Evolutionary conservation across 805 yeast genomes (phyloP), one percentile per base, ranked within the genome.

Genomic region (Pichia nanzhaoensis): DNA sequence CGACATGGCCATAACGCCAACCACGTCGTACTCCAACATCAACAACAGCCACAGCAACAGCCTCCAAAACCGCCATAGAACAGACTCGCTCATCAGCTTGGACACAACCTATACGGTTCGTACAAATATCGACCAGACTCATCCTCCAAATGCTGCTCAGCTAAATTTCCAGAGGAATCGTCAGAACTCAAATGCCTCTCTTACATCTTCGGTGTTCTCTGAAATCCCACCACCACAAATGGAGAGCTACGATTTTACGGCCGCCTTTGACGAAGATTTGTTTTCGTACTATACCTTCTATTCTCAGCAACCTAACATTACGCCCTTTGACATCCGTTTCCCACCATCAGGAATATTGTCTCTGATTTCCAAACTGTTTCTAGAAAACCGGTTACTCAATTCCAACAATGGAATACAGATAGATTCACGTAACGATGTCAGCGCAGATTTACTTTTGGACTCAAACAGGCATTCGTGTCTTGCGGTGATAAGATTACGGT

Each of bases 261-360:
- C 57, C 4, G 55, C 50, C 5, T 77, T 77, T 50, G 77, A 78
- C 51, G 65, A 62, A 19, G 54, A 74, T 13, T 59, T 81, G 20
- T 54, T 70, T 53, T 68, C 67, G 34, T 65, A 69, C 4, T 80
- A 79, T 54, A 74, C 74, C 42, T 55, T 64, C 8, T 67, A 74
- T 45, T 70, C 75, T 14, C 68, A 68, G 39, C 77, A 73, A 53
- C 88, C 89, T 6, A 74, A 77, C 30, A 67, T 72, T 7, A 82
- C 90, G 0, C 90, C 90, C 0, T 82, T 82, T 56, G 80, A 80
- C 51, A 73, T 76, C 16, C 58, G 68, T 35, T 74, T 74, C 54
- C 89, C 88, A 7, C 88, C 89, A 0, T 71, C 81, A 1, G 88
- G 88, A 1, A 71, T 82, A 3, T 68, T 80, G 18, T 77, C 78